These are phyloP conservation scores for Clonostachys byssicola DNA, from an alignment of 2,329 filamentous ascomycete genomes.

Conservation along the genomic window DNA sequence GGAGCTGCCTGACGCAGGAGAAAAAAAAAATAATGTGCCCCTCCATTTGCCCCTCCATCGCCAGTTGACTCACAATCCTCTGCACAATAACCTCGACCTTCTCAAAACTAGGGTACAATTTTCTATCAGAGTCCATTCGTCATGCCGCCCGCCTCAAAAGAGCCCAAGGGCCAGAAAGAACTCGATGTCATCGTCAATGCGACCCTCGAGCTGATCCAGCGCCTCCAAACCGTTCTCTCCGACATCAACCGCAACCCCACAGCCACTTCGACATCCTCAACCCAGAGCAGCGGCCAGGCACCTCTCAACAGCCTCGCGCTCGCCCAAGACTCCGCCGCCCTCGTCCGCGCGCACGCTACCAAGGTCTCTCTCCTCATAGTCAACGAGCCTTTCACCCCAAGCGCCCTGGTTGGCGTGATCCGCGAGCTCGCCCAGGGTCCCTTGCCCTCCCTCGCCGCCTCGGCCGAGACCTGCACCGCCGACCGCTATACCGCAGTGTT, in stretches of 20 bases:
- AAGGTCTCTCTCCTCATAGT: slow-evolving; percentile 85
- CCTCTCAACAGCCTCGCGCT: slow-evolving; percentile 57
- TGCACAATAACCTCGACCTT: too few species aligned
- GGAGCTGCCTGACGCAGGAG: too few species aligned
- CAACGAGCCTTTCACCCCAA: slow-evolving; percentile 80
- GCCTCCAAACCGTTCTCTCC: slow-evolving; percentile 35
- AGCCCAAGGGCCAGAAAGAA: slow-evolving; percentile 4
- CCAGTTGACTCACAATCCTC: too few species aligned
- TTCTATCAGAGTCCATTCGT: too few species aligned
- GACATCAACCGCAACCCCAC: slow-evolving; percentile 24
- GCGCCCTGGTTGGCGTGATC: slow-evolving; percentile 67
- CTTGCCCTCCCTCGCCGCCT: slow-evolving; percentile 71
- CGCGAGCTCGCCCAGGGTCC: slow-evolving; percentile 67
- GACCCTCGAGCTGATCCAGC: slow-evolving; percentile 29
- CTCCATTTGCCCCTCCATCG: too few species aligned
- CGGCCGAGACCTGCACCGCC: slow-evolving; percentile 61
- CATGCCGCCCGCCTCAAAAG: not conserved
- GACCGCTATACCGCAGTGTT: slow-evolving; percentile 59
- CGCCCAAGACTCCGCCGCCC: slow-evolving; percentile 65
- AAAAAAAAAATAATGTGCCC: too few species aligned
- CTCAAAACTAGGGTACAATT: too few species aligned
- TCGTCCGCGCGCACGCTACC: slow-evolving; percentile 79
- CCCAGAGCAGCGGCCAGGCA: not conserved
- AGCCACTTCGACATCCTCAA: slow-evolving; percentile 7
- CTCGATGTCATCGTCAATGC: slow-evolving; percentile 32